Evolutionary conservation across 306 rosid genomes (phyloP), one percentile per base, ranked within the genome.

Genomic region (Acacia acuminata): DNA sequence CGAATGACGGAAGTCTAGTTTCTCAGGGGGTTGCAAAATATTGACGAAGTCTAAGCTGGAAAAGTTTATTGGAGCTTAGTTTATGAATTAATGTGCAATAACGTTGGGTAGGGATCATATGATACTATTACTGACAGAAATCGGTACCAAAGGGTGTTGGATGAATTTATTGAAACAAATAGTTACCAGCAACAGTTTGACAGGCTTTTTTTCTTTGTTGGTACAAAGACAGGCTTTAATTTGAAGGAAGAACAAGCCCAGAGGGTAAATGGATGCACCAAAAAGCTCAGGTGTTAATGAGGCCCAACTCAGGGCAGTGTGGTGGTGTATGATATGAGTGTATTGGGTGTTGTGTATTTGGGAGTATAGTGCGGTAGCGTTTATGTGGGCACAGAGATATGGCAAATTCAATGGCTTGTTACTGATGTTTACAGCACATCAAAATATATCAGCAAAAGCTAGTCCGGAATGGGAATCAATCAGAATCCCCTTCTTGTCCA

Each of bases 401-500:
- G 83, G 68, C 88, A 82, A 77, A 77, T 78, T 84, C 88, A 85
- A 40, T 71, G 76, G 64, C 73, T 15, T 85, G 58, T 77, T 53
- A n/a, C 43, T 66, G 83, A 77, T 83, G 81, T 76, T 42, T 80
- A 84, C 86, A 82, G 77, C 89, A 78, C 91, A 78, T 32, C 83
- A 45, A 87, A 74, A 78, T 61, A 25, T 78, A 73, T 69, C 85
- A 73, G 40, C 40, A 27, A 81, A 71, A 76, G 77, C 71, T 65
- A 32, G 44, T 61, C 71, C 43, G 64, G 30, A 38, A 40, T 79
- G 69, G 79, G 89, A 90, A 84, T 88, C 94, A 90, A 84, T 88
- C 94, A 55, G 81, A 87, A 63, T 84, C 82, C 83, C 79, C 75
- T 84, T 79, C 5, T 77, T 60, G 43, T 68, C 69, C 36, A 24